These are phyloP conservation scores for Pythium scleroteichum DNA, from an alignment of 352 stramenopile species.

Conservation along the genomic window DNA sequence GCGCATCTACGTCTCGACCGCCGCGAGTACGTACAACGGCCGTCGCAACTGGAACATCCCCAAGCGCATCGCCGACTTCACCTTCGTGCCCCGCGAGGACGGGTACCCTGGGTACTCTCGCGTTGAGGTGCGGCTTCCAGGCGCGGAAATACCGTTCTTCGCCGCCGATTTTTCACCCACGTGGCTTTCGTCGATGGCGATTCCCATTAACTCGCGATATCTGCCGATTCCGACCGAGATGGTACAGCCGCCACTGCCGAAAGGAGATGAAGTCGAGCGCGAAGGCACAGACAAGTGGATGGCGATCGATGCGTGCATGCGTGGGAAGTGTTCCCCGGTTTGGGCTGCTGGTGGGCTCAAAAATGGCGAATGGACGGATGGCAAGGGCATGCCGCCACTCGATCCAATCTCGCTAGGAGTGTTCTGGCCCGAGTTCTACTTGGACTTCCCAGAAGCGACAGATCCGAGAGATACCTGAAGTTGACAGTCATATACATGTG, in stretches of 20 bases:
- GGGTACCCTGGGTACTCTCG: conserved; percentile 2
- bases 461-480: not conserved
- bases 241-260: conserved; percentile 11
- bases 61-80: conserved; percentile 12
- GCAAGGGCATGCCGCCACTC: not conserved
- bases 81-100: conserved; percentile 1
- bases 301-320: not conserved
- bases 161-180: conserved; percentile 7
- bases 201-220: not conserved
- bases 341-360: conserved; percentile 3
- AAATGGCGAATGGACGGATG: conserved; percentile 12
- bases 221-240: conserved; percentile 5
- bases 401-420: conserved; percentile 2
- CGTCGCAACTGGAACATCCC: conserved; percentile 19
- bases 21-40: conserved; percentile 4
- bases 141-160: conserved; percentile 12
- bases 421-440: conserved; percentile 2
- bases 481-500: too few species aligned
- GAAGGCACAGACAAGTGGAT: conserved; percentile 10
- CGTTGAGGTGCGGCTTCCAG: conserved; percentile 7
- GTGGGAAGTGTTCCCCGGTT: conserved; percentile 9
- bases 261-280: conserved; percentile 12
- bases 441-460: conserved; percentile 6
- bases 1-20: conserved; percentile 16
- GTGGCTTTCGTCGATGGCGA: conserved; percentile 1